Evolutionary conservation across 768 basidiomycete species (phyloP), one percentile per base, ranked within the genome.

Genomic region (Calvatia gigantea): DNA sequence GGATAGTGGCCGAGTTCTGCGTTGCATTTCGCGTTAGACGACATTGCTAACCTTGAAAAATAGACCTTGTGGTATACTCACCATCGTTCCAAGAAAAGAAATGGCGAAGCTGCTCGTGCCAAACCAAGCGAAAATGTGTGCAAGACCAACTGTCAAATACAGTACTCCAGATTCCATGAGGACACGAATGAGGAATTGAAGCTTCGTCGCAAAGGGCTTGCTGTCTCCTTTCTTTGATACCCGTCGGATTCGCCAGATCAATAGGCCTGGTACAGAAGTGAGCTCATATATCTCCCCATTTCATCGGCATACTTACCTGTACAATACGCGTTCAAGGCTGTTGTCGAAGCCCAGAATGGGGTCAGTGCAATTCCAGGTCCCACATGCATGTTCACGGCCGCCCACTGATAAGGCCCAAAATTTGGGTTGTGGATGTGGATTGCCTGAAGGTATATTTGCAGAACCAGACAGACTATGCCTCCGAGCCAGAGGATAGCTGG

Each of bases 321-420:
- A 7, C 48, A 55, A 31, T 60, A 60, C 7, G 35, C 32, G 23
- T 60, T 60, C 28, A 60, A 25, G 6, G 28, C 53, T n/a, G 52
- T 51, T 19, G 58, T 60, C 8, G 48, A 56, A 12, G 17, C 58
- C 54, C 49, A 56, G 50, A 60, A 60, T 9, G 53, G 53, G 7
- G 32, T 51, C 21, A 51, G 47, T 14, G 47, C 47, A 37, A 56
- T 52, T 2, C 56, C 50, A 29, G 56, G 56, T 3, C 54, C 48
- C 41, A 59, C 35, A 11, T 19, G 19, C 56, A 58, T 58, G 12
- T 52, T 28, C 19, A 58, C 50, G 6, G 41, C 21, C 19, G 42
- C 33, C 58, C 41, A 44, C 19, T 35, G 6, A 15, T 33, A 45
- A 11, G 49, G 54, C 15, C 54, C 50, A 12, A 60, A 41, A 42